Conservation (phyloP, 192 early-diverging fungal species). For the Backusella tuberculispora region DNA sequence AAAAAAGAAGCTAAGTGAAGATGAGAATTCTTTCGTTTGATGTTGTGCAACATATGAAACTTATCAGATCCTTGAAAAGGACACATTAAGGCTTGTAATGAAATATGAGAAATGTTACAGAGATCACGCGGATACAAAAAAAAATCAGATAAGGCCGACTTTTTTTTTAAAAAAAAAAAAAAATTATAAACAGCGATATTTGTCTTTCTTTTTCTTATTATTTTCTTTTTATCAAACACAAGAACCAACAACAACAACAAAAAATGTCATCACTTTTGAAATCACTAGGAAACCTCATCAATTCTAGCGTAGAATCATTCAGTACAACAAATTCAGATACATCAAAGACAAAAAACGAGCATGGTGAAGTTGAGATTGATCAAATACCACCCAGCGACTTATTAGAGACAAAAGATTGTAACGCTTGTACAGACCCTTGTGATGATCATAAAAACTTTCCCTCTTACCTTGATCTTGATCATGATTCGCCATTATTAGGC, state of each 20-base stretch:
- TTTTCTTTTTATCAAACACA: neutral
- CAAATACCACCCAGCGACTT: conserved; percentile 32
- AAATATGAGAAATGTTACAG: neutral
- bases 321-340: neutral
- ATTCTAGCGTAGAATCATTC: neutral
- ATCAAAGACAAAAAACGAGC: conserved; percentile 8
- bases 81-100: neutral
- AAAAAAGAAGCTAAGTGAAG: neutral
- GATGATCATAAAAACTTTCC: conserved; percentile 53
- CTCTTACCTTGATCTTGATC: conserved; percentile 56
- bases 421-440: conserved; percentile 50
- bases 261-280: conserved; percentile 13
- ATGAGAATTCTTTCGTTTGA: conserved; percentile 8
- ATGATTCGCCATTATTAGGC: conserved; percentile 42
- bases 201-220: neutral
- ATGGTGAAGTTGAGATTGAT: conserved; percentile 31
- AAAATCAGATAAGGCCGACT: conserved; percentile 5
- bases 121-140: neutral
- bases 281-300: neutral
- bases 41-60: conserved; percentile 5
- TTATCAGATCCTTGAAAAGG: neutral
- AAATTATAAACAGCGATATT: neutral
- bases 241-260: too few relatives aligned
- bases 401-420: conserved; percentile 40
- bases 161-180: neutral